These are phyloP conservation scores for Ceratobasidium papillatum DNA, from an alignment of 1,284 basidiomycete genomes.

Conservation along the genomic window DNA sequence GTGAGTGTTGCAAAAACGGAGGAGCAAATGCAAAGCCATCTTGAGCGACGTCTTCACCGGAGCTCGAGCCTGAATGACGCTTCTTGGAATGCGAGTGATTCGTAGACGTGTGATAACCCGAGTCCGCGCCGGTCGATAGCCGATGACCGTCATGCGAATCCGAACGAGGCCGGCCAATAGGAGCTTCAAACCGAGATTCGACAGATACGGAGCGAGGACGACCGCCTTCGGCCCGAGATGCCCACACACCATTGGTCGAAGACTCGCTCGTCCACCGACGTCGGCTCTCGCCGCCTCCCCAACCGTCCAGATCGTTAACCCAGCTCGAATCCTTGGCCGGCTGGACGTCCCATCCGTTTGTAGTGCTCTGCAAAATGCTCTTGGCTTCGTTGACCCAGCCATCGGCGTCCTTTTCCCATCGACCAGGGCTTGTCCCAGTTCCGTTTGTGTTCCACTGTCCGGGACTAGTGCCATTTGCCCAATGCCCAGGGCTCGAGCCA, in stretches of 20 bases:
- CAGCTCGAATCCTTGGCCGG: background rate
- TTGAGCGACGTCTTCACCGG: constrained; percentile 18
- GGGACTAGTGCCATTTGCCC: constrained; percentile 20
- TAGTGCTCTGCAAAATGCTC: background rate
- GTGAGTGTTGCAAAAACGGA: constrained; percentile 32
- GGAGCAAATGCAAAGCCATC: constrained; percentile 26
- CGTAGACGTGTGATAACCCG: constrained; percentile 34
- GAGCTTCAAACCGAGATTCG: constrained; percentile 20
- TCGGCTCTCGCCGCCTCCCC: background rate
- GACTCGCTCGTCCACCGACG: constrained; percentile 33
- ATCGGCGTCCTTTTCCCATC: constrained; percentile 36
- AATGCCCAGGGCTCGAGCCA: constrained; percentile 11
- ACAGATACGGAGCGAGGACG: constrained; percentile 27
- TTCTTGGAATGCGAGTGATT: constrained; percentile 19
- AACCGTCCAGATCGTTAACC: constrained; percentile 8
- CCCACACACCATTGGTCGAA: constrained; percentile 21
- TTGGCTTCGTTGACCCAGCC: constrained; percentile 34
- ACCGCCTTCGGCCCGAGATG: constrained; percentile 23
- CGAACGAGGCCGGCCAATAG: constrained; percentile 26
- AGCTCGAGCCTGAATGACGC: constrained; percentile 31
- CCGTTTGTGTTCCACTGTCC: constrained; percentile 10
- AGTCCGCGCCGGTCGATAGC: constrained; percentile 27
- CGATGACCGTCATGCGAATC: constrained; percentile 32
- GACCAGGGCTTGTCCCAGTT: constrained; percentile 22
- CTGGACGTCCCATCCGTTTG: constrained; percentile 29